A percentile compares a stretch with the other conserved stretches of the same genome.
Evolutionary conservation across 768 basidiomycete genomes (phyloP).

Genomic region (Chalciporus sphaerocephalus): DNA sequence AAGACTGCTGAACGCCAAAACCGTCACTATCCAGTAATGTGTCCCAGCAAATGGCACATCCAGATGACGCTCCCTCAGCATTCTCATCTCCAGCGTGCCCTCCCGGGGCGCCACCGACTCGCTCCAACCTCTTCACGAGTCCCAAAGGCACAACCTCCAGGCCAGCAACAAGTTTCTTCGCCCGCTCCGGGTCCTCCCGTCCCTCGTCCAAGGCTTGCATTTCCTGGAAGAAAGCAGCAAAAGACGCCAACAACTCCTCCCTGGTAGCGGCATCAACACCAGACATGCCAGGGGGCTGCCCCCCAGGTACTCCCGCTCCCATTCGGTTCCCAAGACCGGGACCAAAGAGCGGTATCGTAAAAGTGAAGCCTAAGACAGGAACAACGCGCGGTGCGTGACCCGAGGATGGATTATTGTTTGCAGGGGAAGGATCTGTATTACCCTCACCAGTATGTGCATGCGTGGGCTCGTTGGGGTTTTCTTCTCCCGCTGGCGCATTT

Average conservation of each 20-base stretch:
- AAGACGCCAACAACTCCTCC: constrained; percentile 22
- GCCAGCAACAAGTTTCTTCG: constrained; percentile 56
- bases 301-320: constrained; percentile 8
- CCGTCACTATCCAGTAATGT: constrained; percentile 45
- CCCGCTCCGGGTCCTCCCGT: constrained; percentile 64
- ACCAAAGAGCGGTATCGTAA: constrained; percentile 34
- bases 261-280: constrained; percentile 19
- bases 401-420: constrained; percentile 21
- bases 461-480: constrained; percentile 20
- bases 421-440: constrained; percentile 12
- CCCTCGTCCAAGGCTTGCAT: constrained; percentile 31
- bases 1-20: constrained; percentile 15
- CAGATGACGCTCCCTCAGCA: constrained; percentile 36
- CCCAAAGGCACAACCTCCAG: constrained; percentile 66
- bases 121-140: constrained; percentile 60
- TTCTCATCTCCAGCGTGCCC: constrained; percentile 28
- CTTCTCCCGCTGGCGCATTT: constrained; percentile 13
- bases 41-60: constrained; percentile 79
- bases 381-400: constrained; percentile 19
- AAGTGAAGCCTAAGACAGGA: constrained; percentile 31
- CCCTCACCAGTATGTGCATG: constrained; percentile 29
- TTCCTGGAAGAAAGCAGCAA: constrained; percentile 28
- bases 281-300: constrained; percentile 5
- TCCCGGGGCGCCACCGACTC: constrained; percentile 38
- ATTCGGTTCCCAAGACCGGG: constrained; percentile 8